phyloP scores from a whole-genome alignment of 768 basidiomycete species.

The Naganishia vishniacii region DNA sequence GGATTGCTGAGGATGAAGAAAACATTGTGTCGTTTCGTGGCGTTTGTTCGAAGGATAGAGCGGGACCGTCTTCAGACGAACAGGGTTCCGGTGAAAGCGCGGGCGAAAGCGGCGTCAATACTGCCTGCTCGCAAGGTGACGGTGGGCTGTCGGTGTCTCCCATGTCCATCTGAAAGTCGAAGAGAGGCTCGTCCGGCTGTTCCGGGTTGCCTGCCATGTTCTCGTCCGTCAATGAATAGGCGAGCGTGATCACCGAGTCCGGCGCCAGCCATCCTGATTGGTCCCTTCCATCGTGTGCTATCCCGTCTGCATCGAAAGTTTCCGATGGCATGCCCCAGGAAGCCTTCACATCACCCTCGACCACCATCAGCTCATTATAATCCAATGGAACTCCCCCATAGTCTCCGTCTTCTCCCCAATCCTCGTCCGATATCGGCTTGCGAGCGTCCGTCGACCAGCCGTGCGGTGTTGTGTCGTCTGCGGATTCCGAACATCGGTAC shows the following conservation, averaged over 20 bases:
- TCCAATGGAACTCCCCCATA: background rate
- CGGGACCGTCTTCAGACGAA: background rate
- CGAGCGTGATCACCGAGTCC: background rate
- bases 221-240: background rate
- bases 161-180: too few species aligned
- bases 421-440: slow-evolving; percentile 5
- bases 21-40: background rate
- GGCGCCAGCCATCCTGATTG: background rate
- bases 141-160: background rate
- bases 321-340: background rate
- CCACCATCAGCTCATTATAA: background rate
- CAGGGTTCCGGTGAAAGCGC: background rate
- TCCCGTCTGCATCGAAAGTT: background rate
- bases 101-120: background rate
- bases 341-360: background rate
- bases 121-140: background rate
- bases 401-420: slow-evolving; percentile 13
- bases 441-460: background rate
- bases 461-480: background rate
- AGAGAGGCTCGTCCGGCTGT: too few species aligned
- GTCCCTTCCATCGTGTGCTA: background rate
- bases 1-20: background rate
- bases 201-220: too few species aligned
- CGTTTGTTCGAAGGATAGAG: too few species aligned
- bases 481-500: background rate